A percentile compares a stretch with the other conserved stretches of the same genome.
Conservation (phyloP, 139 green algal genomes). For the Chlorella sp. region DNA sequence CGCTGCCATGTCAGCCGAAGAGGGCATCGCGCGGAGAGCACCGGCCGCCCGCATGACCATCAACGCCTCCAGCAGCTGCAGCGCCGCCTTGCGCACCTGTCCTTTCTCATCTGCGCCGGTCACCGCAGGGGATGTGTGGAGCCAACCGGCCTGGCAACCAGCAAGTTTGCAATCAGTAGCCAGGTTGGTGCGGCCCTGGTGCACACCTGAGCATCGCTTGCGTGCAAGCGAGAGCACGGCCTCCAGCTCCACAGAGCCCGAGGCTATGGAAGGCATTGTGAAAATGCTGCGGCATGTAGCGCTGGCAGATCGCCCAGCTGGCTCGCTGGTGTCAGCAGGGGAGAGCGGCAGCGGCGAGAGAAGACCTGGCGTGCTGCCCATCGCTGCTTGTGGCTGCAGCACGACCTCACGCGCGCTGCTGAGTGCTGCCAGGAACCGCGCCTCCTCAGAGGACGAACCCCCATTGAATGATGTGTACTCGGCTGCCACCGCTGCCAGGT, state of each 20-base stretch:
- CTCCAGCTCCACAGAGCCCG: too few species aligned
- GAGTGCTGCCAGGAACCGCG: conserved; percentile 24
- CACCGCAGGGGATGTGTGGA: too few species aligned
- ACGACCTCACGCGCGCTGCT: conserved; percentile 15
- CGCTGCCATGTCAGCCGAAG: conserved; percentile 49
- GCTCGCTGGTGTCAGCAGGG: conserved; percentile 26
- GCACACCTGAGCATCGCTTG: too few species aligned
- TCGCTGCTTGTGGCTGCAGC: conserved; percentile 7
- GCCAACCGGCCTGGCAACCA: too few species aligned
- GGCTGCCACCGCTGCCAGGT: conserved; percentile 48
- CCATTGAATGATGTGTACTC: conserved; percentile 3
- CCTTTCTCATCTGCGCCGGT: too few species aligned
- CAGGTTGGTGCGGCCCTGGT: too few species aligned
- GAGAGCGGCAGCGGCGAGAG: conserved; percentile 28
- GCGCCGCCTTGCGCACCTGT: conserved; percentile 52
- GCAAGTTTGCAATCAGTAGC: too few species aligned
- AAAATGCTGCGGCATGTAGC: too few species aligned
- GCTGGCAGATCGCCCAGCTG: too few species aligned
- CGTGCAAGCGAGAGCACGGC: background rate
- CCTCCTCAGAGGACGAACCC: background rate
- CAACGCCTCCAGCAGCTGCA: conserved; percentile 68
- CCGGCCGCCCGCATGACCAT: conserved; percentile 50
- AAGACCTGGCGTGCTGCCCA: conserved; percentile 27
- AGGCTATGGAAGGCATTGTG: too few species aligned
- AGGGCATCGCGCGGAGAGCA: conserved; percentile 7